Conservation (phyloP, 768 basidiomycete species). For the Crepidotus variabilis region DNA sequence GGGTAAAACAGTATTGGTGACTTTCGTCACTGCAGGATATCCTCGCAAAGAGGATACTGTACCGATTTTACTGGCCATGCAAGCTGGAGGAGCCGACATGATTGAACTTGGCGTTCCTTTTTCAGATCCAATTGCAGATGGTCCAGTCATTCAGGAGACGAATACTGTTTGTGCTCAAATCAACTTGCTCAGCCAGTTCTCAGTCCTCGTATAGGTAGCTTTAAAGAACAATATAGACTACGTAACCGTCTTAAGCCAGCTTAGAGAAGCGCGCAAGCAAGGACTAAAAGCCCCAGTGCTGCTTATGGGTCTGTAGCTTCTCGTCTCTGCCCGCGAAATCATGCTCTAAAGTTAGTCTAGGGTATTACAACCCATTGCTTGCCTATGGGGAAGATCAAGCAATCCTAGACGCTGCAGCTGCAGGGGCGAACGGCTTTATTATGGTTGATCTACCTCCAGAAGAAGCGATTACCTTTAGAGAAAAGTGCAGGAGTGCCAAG, state of each 20-base stretch:
- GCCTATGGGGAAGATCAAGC: conserved; percentile 95
- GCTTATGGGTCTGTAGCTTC: conserved; percentile 76
- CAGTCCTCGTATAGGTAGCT: conserved; percentile 57
- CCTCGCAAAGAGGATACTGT: conserved; percentile 79
- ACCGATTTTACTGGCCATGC: conserved; percentile 85
- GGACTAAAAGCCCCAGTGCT: conserved; percentile 85
- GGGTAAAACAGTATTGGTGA: conserved; percentile 65
- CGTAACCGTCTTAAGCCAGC: conserved; percentile 62
- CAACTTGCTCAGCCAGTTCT: conserved; percentile 1
- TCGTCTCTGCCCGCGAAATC: background rate
- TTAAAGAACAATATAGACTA: conserved; percentile 81
- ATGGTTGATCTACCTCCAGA: conserved; percentile 98
- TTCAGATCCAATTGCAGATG: conserved; percentile 96
- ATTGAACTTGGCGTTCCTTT: conserved; percentile 96
- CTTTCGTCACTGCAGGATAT: conserved; percentile 95
- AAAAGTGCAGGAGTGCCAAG: conserved; percentile 80
- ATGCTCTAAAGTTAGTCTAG: conserved; percentile 34
- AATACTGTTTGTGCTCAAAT: conserved; percentile 69
- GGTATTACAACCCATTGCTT: conserved; percentile 95
- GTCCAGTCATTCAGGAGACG: conserved; percentile 87
- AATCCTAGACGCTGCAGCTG: conserved; percentile 82
- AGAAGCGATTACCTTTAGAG: conserved; percentile 87
- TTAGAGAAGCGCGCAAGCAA: conserved; percentile 74
- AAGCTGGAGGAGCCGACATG: conserved; percentile 89
- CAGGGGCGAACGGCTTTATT: conserved; percentile 96